Evolutionary conservation across 2,329 filamentous ascomycete species (phyloP), one percentile per base, ranked within the genome.

Genomic region (Aspergillus quadrilineatus): DNA sequence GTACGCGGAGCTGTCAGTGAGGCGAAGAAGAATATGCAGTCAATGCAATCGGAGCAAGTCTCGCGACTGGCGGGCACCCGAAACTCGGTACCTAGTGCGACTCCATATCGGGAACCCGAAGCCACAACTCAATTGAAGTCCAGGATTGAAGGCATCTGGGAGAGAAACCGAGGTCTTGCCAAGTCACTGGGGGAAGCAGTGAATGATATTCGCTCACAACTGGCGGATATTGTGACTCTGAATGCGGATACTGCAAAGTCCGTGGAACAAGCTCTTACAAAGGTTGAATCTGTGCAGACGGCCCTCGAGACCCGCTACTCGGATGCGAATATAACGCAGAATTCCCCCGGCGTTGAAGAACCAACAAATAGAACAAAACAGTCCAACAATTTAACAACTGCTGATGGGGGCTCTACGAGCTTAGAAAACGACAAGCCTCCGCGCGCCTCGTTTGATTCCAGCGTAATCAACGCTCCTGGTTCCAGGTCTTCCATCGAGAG

Each of bases 1-100:
- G 75, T 80, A 12, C 75, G 77, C 55, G 78, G 77, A 10, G 78
- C 78, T 22, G 74, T 79, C 43, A 76, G 67, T 17, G 77, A 79
- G 65, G 76, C 77, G 12, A 71, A 74, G 48, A 74, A 70, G 50
- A 79, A 79, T 56, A 76, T 80, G 65, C 75, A 79, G 61, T 72
- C 71, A 36, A 73, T 79, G 44, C 73, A 79, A 50, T 70, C 75
- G 9, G 73, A 73, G 45, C 67, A 69, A 9, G 65, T 64, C 17
- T 59, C 69, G 8, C 72, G 73, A 5, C 42, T 59, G 26, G 53
- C 63, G 44, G 60, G 62, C 51, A 57, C 58, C 52, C 61, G 61
- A 32, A 57, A 55, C n/a, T 32, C 58, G 22, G 59, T 60, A 12
- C 51, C 62, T 3, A 54, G 53, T 49, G 51, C 61, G 17, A 54